Base-by-base conservation (phyloP, 2,329 filamentous ascomycete species). In the Penicillium sp. region DNA sequence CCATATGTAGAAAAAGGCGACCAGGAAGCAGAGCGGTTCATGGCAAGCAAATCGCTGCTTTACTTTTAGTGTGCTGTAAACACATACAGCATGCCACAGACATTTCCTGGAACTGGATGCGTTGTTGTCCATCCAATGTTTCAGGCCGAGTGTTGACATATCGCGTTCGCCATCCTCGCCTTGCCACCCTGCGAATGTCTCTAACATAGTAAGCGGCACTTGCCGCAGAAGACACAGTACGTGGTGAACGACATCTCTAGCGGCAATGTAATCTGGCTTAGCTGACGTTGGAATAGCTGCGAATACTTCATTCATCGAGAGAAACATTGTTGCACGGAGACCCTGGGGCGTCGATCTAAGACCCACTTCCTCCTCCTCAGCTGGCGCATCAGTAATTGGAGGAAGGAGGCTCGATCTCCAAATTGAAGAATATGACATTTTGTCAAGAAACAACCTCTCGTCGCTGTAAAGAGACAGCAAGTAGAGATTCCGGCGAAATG, bases 381-480 rank as follows among this genome's bases (percentile, higher is more conserved):
- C 13, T 27, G 27, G 27, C 27, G 18, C 7, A 4, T 38, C 19
- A 18, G 36, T 10, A 5, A 29, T 16, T 26, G 39, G 26, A 14
- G 27, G 19, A 30, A 16, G 23, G 41, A 49, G 9, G 3, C 36
- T 26, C 3, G 47, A 34, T 41, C n/a, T 49, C 47, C 36, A 49
- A 8, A 42, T 14, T 16, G 47, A 49, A 34, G 38, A 49, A 42
- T 42, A 49, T 16, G 38, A 27, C 47, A 49, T 49, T 34, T 42
- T 49, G 18, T 49, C 47, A 49, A 42, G 36, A 18, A 49, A 49
- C 14, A 34, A 16, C 34, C 47, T 32, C 11, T 49, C 36, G 18
- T 49, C 47, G 47, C 36, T 49, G 18, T 42, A 49, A 42, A 42
- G 47, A 26, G 38, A 49, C 13, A 49, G 7, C 19, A 49, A 42